These are phyloP conservation scores for Penicillium daleae DNA, from an alignment of 495 filamentous ascomycete genomes.

Conservation along the genomic window DNA sequence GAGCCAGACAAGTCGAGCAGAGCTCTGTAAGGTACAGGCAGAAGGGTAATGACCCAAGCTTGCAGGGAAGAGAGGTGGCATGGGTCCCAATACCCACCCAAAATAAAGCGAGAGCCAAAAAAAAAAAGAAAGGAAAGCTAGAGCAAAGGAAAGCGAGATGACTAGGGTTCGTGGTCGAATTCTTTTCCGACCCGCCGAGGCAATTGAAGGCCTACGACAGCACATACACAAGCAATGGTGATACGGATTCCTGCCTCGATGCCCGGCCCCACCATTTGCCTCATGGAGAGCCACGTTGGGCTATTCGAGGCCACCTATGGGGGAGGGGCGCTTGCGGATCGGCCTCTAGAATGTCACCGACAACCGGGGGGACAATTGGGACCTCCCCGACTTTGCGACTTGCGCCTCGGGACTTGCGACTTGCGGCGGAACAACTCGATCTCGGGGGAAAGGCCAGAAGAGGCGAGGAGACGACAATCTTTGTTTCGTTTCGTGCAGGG, in stretches of 20 bases:
- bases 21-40: constrained; percentile 36
- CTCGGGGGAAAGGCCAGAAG: constrained; percentile 10
- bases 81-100: constrained; percentile 6
- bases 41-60: constrained; percentile 26
- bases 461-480: constrained; percentile 11
- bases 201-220: constrained; percentile 34
- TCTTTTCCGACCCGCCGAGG: constrained; percentile 35
- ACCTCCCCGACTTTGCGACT: constrained; percentile 29
- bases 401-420: constrained; percentile 18
- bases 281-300: constrained; percentile 35
- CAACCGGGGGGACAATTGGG: constrained; percentile 21
- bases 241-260: constrained; percentile 38
- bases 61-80: constrained; percentile 26
- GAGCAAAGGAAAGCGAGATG: constrained; percentile 18
- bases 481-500: constrained; percentile 14
- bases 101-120: constrained; percentile 9
- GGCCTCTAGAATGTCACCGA: constrained; percentile 14
- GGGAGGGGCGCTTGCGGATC: constrained; percentile 15
- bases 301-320: constrained; percentile 36
- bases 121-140: constrained; percentile 22
- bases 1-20: constrained; percentile 29
- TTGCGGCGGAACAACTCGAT: constrained; percentile 22
- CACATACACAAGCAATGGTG: constrained; percentile 33
- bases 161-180: constrained; percentile 33
- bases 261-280: constrained; percentile 31